Conservation (phyloP, 169 alveolate genomes). For the Plasmodium coatneyi region DNA sequence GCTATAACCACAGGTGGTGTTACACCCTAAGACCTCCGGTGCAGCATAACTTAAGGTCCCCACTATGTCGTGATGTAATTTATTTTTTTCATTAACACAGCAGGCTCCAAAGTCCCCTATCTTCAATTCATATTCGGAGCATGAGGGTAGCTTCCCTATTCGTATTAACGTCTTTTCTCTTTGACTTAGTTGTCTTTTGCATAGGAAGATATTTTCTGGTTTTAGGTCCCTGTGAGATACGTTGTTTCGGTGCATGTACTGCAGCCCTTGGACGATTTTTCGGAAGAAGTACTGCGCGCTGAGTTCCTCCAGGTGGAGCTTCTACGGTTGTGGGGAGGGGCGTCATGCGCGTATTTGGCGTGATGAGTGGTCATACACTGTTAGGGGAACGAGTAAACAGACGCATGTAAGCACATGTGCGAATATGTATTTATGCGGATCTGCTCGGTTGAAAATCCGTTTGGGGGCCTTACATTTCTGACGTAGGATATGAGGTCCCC, state of each 20-base stretch:
- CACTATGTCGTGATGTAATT: slow-evolving; percentile 80
- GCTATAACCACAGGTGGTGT: slow-evolving; percentile 86
- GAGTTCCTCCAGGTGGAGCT: slow-evolving; percentile 77
- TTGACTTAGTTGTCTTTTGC: slow-evolving; percentile 77
- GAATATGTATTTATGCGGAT: too few species aligned
- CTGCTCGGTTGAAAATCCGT: background rate
- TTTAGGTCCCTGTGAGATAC: slow-evolving; percentile 93
- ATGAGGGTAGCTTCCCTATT: slow-evolving; percentile 85
- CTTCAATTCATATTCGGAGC: slow-evolving; percentile 89
- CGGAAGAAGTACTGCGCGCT: slow-evolving; percentile 85
- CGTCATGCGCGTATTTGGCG: background rate
- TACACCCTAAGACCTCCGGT: slow-evolving; percentile 87
- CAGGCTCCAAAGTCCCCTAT: slow-evolving; percentile 96
- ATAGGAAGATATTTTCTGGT: slow-evolving; percentile 93
- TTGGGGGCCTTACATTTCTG: slow-evolving; percentile 80
- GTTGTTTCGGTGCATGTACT: slow-evolving; percentile 86
- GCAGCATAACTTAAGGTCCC: slow-evolving; percentile 89
- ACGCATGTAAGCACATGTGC: background rate
- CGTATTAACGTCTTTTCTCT: slow-evolving; percentile 55
- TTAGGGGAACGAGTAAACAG: background rate
- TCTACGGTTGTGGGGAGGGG: background rate
- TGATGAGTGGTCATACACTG: background rate
- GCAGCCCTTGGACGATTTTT: slow-evolving; percentile 84
- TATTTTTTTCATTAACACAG: slow-evolving; percentile 66
- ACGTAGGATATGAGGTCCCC: slow-evolving; percentile 93